Conservation (phyloP, 2,329 filamentous ascomycete species). For the Microdochium paspali region DNA sequence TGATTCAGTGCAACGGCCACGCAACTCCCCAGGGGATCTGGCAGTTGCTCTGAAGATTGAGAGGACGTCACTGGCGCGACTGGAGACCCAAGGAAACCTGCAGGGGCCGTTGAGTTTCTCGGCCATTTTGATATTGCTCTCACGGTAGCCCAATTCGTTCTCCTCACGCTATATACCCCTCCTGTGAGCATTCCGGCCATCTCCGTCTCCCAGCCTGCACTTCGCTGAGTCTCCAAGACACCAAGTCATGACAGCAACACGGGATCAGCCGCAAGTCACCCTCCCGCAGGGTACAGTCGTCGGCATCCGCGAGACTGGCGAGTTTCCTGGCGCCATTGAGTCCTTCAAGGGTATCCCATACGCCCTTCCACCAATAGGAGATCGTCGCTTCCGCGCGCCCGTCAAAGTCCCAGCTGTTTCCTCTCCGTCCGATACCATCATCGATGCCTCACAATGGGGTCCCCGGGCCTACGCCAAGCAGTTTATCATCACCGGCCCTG, state of each 20-base stretch:
- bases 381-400: conserved; percentile 33
- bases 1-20: too few relatives aligned
- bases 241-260: neutral
- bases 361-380: conserved; percentile 32
- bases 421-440: conserved; percentile 8
- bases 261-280: conserved; percentile 5
- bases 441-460: conserved; percentile 14
- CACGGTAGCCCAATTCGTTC: too few relatives aligned
- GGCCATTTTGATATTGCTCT: too few relatives aligned
- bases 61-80: too few relatives aligned
- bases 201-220: too few relatives aligned
- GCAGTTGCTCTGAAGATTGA: too few relatives aligned
- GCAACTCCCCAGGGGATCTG: too few relatives aligned
- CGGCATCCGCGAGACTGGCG: conserved; percentile 11
- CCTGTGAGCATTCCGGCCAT: too few relatives aligned
- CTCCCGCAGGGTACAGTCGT: conserved; percentile 12
- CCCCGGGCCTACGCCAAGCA: conserved; percentile 10
- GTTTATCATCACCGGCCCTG: conserved; percentile 9
- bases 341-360: conserved; percentile 40
- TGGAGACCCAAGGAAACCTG: too few relatives aligned
- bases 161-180: too few relatives aligned
- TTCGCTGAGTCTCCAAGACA: too few relatives aligned
- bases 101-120: too few relatives aligned
- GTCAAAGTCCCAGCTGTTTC: conserved; percentile 12
- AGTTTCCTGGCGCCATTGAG: conserved; percentile 18